These are phyloP conservation scores for Rhizopogon parksii DNA, from an alignment of 1,284 basidiomycete genomes.

Conservation along the genomic window DNA sequence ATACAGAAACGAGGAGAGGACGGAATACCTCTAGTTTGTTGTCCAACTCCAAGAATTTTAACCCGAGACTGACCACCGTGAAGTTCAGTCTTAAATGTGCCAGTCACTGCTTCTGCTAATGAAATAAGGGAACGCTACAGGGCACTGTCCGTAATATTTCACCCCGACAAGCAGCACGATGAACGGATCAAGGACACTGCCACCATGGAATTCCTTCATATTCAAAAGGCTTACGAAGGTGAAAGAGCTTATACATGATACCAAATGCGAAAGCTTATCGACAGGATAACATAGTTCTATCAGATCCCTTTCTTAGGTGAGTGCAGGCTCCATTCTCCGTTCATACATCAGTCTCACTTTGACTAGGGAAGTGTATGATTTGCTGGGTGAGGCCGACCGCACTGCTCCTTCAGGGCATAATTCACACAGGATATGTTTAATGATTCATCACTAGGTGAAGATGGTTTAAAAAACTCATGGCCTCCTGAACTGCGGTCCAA, in stretches of 20 bases:
- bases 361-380: constrained; percentile 64
- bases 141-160: constrained; percentile 69
- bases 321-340: constrained; percentile 12
- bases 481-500: constrained; percentile 36
- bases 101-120: constrained; percentile 51
- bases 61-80: background rate
- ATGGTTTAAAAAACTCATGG: constrained; percentile 43
- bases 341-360: constrained; percentile 10
- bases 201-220: constrained; percentile 59
- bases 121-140: constrained; percentile 72
- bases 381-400: constrained; percentile 44
- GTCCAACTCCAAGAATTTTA: background rate
- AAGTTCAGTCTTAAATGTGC: constrained; percentile 65
- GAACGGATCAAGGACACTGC: constrained; percentile 52
- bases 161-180: constrained; percentile 78
- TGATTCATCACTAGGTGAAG: constrained; percentile 34
- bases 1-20: constrained; percentile 10
- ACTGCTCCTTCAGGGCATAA: constrained; percentile 4
- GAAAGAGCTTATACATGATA: constrained; percentile 12
- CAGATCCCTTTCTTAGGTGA: constrained; percentile 67
- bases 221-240: constrained; percentile 78
- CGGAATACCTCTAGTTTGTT: constrained; percentile 26
- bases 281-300: constrained; percentile 46
- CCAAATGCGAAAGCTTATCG: constrained; percentile 3
- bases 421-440: constrained; percentile 10